These are phyloP conservation scores for Reutealis trisperma DNA, from an alignment of 345 rosid genomes.

Conservation along the genomic window DNA sequence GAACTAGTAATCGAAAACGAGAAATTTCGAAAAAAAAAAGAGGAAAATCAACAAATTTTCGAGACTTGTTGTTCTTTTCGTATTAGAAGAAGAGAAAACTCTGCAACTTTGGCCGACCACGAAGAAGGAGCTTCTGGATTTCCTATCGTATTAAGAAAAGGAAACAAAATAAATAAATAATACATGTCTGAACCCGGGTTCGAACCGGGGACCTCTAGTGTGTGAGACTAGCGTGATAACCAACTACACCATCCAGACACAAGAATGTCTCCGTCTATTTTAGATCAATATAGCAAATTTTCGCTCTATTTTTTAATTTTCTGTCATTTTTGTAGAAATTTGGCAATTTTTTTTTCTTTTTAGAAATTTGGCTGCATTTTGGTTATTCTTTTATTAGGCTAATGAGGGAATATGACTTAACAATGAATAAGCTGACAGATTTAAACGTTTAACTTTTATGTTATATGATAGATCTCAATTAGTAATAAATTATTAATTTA, in stretches of 20 bases:
- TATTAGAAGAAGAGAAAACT: neutral
- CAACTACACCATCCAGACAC: slow-evolving; percentile 71
- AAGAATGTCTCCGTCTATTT: neutral
- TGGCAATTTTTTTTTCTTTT: too few species aligned
- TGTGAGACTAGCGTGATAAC: slow-evolving; percentile 82
- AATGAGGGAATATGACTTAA: too few species aligned
- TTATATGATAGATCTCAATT: too few species aligned
- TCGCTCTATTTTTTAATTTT: too few species aligned
- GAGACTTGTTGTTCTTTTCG: neutral
- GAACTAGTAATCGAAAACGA: neutral
- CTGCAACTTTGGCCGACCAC: neutral
- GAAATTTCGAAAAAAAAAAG: too few species aligned
- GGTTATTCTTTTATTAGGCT: too few species aligned
- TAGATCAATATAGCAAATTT: too few species aligned
- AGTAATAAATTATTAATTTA: too few species aligned
- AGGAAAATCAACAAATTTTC: neutral
- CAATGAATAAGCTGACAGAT: too few species aligned
- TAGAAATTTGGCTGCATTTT: too few species aligned
- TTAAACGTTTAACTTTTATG: too few species aligned
- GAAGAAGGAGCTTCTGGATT: slow-evolving; percentile 5
- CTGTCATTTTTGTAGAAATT: too few species aligned
- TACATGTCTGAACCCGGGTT: slow-evolving; percentile 23
- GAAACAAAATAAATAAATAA: neutral
- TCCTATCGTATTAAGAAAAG: neutral
- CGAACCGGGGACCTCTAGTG: slow-evolving; percentile 75